Percentiles rank a stretch among this genome's conserved stretches.
phyloP scores from a whole-genome alignment of 2,329 filamentous ascomycete species.

The Colletotrichum euphorbiae region DNA sequence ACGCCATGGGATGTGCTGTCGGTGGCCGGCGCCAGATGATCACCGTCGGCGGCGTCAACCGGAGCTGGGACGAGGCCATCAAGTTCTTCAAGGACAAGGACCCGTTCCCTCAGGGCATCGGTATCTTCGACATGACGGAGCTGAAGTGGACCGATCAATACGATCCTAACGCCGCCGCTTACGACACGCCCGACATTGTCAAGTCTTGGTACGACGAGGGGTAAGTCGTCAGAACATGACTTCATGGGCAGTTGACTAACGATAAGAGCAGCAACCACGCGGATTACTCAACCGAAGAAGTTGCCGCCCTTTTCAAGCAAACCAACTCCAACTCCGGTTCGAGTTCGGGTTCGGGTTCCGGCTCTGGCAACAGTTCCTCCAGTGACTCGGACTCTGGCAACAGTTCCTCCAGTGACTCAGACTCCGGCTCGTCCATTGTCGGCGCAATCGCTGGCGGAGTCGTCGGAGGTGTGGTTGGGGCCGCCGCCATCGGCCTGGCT shows the following conservation, averaged over 20 bases:
- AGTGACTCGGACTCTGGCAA: conserved; percentile 41
- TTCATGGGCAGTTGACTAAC: not conserved
- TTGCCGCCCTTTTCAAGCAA: conserved; percentile 22
- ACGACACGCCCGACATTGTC: conserved; percentile 32
- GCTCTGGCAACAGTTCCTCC: conserved; percentile 42
- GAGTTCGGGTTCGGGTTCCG: conserved; percentile 43
- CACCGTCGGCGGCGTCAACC: conserved; percentile 32
- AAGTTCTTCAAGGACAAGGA: conserved; percentile 29
- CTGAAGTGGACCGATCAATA: conserved; percentile 38
- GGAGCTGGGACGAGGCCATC: not conserved
- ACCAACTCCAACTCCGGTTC: conserved; percentile 44
- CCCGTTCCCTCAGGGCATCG: conserved; percentile 35
- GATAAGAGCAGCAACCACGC: conserved; percentile 7
- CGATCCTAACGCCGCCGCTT: conserved; percentile 26
- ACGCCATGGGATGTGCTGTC: conserved; percentile 31
- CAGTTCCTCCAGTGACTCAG: conserved; percentile 19
- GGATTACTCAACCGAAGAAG: conserved; percentile 21
- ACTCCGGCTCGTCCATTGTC: conserved; percentile 43
- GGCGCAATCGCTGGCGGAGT: conserved; percentile 60
- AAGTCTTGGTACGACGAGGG: conserved; percentile 37
- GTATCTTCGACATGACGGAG: conserved; percentile 39
- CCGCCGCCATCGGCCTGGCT: conserved; percentile 54
- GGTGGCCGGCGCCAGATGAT: conserved; percentile 41
- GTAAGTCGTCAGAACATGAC: not conserved
- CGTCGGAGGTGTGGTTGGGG: conserved; percentile 57